Evolutionary conservation across 306 rosid genomes (phyloP).

Genomic region (Ammopiptanthus mongolicus): DNA sequence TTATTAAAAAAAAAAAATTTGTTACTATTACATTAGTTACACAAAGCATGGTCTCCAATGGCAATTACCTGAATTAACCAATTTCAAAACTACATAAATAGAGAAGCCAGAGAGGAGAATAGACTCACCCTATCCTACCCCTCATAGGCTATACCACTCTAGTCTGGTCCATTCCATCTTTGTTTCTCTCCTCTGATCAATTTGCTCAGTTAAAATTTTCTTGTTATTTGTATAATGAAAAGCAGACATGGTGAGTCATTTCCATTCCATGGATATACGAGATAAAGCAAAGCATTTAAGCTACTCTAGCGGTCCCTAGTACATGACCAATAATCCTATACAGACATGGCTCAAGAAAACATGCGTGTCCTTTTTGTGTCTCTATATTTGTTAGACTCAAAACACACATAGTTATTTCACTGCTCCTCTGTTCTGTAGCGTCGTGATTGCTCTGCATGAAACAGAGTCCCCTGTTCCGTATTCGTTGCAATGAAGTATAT

Average conservation of each 20-base stretch:
- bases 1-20: no score
- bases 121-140: slow-evolving; percentile 5
- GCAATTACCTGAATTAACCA: background rate
- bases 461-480: slow-evolving; percentile 34
- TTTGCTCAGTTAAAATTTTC: background rate
- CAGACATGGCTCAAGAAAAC: slow-evolving; percentile 10
- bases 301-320: slow-evolving; percentile 13
- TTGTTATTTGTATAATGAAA: background rate
- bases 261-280: background rate
- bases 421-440: background rate
- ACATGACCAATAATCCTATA: background rate
- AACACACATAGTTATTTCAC: background rate
- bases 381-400: slow-evolving; percentile 6
- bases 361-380: background rate
- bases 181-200: background rate
- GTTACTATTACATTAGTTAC: no score
- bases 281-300: slow-evolving; percentile 38
- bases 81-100: slow-evolving; percentile 6
- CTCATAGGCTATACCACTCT: background rate
- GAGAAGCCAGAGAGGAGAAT: slow-evolving; percentile 6
- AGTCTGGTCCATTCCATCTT: background rate
- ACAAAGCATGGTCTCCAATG: background rate
- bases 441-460: slow-evolving; percentile 33
- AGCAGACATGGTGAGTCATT: background rate
- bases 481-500: slow-evolving; percentile 59